Evolutionary conservation across 2,329 filamentous ascomycete genomes (phyloP).

Genomic region (Penicillium griseofulvum): DNA sequence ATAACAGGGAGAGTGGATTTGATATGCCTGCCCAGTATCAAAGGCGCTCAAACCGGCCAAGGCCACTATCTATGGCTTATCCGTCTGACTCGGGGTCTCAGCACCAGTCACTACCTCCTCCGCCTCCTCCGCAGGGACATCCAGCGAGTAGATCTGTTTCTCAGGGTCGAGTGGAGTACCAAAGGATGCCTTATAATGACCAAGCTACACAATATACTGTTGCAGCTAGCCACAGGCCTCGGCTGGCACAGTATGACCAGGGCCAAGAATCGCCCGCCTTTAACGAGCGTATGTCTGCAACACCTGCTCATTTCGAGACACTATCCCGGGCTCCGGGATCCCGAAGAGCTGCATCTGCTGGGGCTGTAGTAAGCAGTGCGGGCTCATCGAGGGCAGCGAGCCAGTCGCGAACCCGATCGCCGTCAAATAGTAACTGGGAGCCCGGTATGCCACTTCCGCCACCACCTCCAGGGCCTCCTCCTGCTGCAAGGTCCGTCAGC

Average conservation of each 20-base stretch:
- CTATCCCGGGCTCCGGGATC: conserved; percentile 39
- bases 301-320: conserved; percentile 23
- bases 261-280: conserved; percentile 20
- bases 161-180: conserved; percentile 30
- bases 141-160: conserved; percentile 35
- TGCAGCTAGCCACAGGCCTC: conserved; percentile 17
- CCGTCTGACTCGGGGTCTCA: conserved; percentile 25
- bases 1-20: conserved; percentile 13
- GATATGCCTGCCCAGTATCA: conserved; percentile 26
- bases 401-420: conserved; percentile 34
- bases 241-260: conserved; percentile 21
- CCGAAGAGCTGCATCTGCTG: conserved; percentile 46
- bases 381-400: conserved; percentile 34
- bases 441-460: conserved; percentile 49
- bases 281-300: conserved; percentile 9
- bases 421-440: conserved; percentile 39
- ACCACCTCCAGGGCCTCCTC: conserved; percentile 48
- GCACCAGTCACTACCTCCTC: conserved; percentile 35
- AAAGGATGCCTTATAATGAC: conserved; percentile 12
- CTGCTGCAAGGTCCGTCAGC: conserved; percentile 41
- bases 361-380: conserved; percentile 38
- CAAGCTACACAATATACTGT: conserved; percentile 4
- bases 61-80: conserved; percentile 35
- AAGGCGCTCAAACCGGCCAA: conserved; percentile 28
- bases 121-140: conserved; percentile 36